Evolutionary conservation across 1,139 yeast genomes (phyloP).

Genomic region (Dujonia santamariae): DNA sequence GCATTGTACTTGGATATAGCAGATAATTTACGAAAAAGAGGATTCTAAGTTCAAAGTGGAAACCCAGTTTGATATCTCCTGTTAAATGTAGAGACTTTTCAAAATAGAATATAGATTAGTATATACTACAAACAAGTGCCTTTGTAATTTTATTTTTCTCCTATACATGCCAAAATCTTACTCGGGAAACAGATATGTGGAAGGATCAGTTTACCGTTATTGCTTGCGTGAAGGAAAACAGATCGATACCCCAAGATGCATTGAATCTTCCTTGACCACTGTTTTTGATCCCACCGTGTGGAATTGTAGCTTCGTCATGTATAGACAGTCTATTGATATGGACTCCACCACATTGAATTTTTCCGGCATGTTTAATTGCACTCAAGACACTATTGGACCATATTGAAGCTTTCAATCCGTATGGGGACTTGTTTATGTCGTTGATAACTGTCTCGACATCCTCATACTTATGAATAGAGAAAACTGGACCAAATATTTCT

Average conservation of each 20-base stretch:
- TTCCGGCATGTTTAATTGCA: constrained; percentile 37
- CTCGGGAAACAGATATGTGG: too few relatives aligned
- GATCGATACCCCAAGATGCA: constrained; percentile 48
- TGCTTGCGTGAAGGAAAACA: constrained; percentile 37
- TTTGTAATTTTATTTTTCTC: too few relatives aligned
- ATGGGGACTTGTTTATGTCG: constrained; percentile 25
- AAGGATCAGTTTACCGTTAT: constrained; percentile 24
- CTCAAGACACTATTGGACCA: constrained; percentile 46
- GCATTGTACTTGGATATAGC: constrained; percentile 76
- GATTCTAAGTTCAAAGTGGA: constrained; percentile 39
- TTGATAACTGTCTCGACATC: constrained; percentile 29
- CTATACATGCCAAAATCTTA: too few relatives aligned
- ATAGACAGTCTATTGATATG: constrained; percentile 50
- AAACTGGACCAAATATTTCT: constrained; percentile 52
- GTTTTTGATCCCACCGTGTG: constrained; percentile 55
- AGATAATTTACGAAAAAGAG: constrained; percentile 62
- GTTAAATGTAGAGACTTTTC: too few relatives aligned
- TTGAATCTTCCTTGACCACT: constrained; percentile 56
- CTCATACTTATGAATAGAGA: constrained; percentile 30
- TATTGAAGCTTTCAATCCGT: constrained; percentile 54
- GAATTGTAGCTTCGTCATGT: constrained; percentile 47
- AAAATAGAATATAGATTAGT: too few relatives aligned
- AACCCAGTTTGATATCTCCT: too few relatives aligned
- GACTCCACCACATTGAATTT: constrained; percentile 45
- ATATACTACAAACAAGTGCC: too few relatives aligned